phyloP scores from a whole-genome alignment of 495 filamentous ascomycete species.

The Annulohypoxylon nitens region DNA sequence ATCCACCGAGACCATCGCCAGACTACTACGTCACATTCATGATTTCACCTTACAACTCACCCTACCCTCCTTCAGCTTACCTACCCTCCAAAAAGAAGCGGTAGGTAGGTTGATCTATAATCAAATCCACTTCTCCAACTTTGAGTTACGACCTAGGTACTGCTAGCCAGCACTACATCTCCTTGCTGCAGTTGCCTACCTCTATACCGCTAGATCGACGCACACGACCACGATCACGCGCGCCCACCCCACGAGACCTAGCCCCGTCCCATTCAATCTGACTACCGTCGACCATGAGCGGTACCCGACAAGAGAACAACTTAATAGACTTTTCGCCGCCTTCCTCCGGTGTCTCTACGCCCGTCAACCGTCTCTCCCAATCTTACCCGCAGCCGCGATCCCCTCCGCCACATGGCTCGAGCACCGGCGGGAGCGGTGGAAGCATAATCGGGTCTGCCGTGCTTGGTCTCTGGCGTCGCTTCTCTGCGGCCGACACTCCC shows the following conservation, averaged over 20 bases:
- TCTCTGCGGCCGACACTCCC: conserved; percentile 52
- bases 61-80: conserved; percentile 11
- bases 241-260: conserved; percentile 24
- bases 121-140: conserved; percentile 31
- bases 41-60: conserved; percentile 21
- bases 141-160: background rate
- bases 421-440: conserved; percentile 36
- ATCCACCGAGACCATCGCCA: conserved; percentile 21
- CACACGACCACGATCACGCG: conserved; percentile 27
- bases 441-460: conserved; percentile 48
- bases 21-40: conserved; percentile 48
- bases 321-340: conserved; percentile 45
- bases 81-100: conserved; percentile 15
- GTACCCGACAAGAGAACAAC: conserved; percentile 34
- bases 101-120: conserved; percentile 23
- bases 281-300: conserved; percentile 23
- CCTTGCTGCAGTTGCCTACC: conserved; percentile 4
- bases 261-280: background rate
- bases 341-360: conserved; percentile 38
- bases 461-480: conserved; percentile 51
- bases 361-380: conserved; percentile 17
- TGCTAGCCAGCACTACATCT: background rate
- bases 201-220: conserved; percentile 25
- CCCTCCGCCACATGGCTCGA: conserved; percentile 29
- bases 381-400: conserved; percentile 34